These are phyloP conservation scores for Puccinia polysora DNA, from an alignment of 1,284 basidiomycete genomes.

Conservation along the genomic window DNA sequence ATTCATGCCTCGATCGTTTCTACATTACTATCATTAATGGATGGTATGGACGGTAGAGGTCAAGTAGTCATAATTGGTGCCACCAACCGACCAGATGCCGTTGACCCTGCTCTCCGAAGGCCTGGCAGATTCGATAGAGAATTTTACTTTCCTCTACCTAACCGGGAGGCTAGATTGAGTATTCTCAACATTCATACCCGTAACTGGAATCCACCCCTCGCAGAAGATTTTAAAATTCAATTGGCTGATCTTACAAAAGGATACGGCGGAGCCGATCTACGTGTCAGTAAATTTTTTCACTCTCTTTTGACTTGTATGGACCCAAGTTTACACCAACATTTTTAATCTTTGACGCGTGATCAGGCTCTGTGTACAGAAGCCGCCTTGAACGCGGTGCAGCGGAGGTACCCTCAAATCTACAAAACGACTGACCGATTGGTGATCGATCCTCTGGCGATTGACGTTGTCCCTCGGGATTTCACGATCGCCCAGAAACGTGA, in stretches of 20 bases:
- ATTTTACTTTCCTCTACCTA: conserved; percentile 94
- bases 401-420: conserved; percentile 96
- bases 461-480: conserved; percentile 84
- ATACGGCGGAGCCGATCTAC: conserved; percentile 92
- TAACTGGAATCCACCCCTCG: conserved; percentile 81
- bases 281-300: conserved; percentile 60
- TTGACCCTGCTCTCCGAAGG: conserved; percentile 88
- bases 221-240: conserved; percentile 62
- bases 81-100: conserved; percentile 92
- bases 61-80: conserved; percentile 98
- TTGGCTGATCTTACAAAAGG: conserved; percentile 90
- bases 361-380: conserved; percentile 94
- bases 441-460: conserved; percentile 79
- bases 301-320: conserved; percentile 13
- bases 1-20: conserved; percentile 97
- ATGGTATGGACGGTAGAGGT: conserved; percentile 94
- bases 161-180: conserved; percentile 73
- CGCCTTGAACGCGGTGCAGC: conserved; percentile 90
- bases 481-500: conserved; percentile 94
- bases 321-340: conserved; percentile 19
- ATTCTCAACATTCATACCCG: conserved; percentile 88
- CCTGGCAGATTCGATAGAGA: conserved; percentile 97
- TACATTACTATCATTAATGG: conserved; percentile 94
- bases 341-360: neutral
- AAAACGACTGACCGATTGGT: conserved; percentile 79